phyloP scores from a whole-genome alignment of 352 stramenopile genomes.

The Globisporangium recalcitrans region DNA sequence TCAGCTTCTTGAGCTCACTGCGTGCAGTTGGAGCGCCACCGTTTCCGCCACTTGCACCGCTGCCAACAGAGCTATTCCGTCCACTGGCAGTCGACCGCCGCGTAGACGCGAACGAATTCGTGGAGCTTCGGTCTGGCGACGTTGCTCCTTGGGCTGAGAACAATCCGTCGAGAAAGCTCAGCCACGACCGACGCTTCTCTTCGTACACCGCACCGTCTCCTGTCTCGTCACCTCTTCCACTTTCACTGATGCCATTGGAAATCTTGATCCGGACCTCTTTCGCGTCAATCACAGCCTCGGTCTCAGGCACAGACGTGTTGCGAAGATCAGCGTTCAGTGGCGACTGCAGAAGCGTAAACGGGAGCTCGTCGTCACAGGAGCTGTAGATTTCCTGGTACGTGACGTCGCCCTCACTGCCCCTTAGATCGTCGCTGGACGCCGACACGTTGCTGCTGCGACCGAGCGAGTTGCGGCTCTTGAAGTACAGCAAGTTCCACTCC shows the following conservation, averaged over 20 bases:
- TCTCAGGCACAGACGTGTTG: slow-evolving; percentile 13
- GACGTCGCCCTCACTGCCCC: slow-evolving; percentile 18
- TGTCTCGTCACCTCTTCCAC: too few relatives aligned
- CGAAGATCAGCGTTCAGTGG: slow-evolving; percentile 18
- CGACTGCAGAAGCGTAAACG: slow-evolving; percentile 61
- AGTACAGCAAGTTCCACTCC: slow-evolving; percentile 46
- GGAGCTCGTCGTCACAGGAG: slow-evolving; percentile 42
- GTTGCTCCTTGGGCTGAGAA: slow-evolving; percentile 21
- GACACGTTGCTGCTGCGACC: slow-evolving; percentile 30
- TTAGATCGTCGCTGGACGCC: slow-evolving; percentile 18
- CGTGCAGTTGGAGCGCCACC: slow-evolving; percentile 1
- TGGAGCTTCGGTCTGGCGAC: not conserved
- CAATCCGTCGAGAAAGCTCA: slow-evolving; percentile 46
- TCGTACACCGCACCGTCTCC: slow-evolving; percentile 12
- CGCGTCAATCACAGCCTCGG: not conserved
- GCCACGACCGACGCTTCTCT: slow-evolving; percentile 24
- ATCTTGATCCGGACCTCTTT: slow-evolving; percentile 14
- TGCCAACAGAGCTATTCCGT: not conserved
- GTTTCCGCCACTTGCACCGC: not conserved
- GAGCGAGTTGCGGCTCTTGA: slow-evolving; percentile 37
- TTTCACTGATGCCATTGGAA: not conserved
- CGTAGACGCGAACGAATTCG: slow-evolving; percentile 1
- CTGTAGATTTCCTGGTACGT: slow-evolving; percentile 55
- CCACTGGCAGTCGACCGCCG: slow-evolving; percentile 14
- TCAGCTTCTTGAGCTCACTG: slow-evolving; percentile 53